phyloP scores from a whole-genome alignment of 768 basidiomycete genomes.

The Paxillus ammoniavirescens region DNA sequence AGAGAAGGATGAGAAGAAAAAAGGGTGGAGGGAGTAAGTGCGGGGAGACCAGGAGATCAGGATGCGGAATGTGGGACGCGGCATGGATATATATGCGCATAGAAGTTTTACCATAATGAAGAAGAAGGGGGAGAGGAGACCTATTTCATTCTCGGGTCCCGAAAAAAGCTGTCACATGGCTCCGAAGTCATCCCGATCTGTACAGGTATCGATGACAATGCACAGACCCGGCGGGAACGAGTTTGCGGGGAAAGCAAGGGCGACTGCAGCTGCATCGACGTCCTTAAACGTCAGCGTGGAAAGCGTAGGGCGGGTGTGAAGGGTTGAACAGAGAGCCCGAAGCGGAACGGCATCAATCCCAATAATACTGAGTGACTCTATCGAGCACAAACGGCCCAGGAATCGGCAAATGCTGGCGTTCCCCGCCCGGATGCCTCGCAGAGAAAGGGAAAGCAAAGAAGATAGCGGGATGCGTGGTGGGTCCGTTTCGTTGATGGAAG shows the following conservation, averaged over 20 bases:
- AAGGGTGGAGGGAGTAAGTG: neutral
- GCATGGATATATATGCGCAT: neutral
- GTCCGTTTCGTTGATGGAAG: neutral
- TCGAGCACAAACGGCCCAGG: neutral
- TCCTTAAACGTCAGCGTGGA: slow-evolving; percentile 13
- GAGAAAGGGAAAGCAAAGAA: slow-evolving; percentile 7
- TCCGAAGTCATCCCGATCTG: neutral
- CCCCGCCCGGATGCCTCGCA: slow-evolving; percentile 9
- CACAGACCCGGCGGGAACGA: slow-evolving; percentile 9
- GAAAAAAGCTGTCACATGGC: neutral
- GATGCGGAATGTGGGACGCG: neutral
- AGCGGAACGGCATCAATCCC: slow-evolving; percentile 3
- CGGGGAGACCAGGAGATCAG: neutral
- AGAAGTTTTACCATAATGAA: neutral
- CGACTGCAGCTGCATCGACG: neutral
- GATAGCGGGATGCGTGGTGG: neutral
- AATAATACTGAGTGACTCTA: slow-evolving; percentile 10
- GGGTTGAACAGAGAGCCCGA: slow-evolving; percentile 1
- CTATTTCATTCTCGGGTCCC: neutral
- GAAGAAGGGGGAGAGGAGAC: neutral
- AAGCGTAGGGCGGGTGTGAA: slow-evolving; percentile 6
- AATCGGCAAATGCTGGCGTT: slow-evolving; percentile 2
- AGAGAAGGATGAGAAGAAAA: neutral
- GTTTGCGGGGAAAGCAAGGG: slow-evolving; percentile 2
- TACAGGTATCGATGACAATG: slow-evolving; percentile 13